Base-by-base conservation (phyloP, 1,284 basidiomycete genomes). In the Malassezia furfur region DNA sequence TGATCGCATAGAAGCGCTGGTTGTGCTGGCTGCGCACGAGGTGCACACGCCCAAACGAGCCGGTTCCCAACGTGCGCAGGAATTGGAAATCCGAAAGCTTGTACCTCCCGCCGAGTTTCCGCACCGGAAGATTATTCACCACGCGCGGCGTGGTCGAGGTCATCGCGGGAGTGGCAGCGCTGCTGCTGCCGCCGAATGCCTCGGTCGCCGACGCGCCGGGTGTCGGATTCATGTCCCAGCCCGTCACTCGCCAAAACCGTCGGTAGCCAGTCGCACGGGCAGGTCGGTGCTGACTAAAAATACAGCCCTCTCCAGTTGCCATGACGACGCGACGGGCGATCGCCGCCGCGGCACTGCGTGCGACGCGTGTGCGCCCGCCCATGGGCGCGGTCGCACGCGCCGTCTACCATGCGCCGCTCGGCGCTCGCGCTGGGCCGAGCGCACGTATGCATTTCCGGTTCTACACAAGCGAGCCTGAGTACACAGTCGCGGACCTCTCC, bases 401-500 rank as follows among this genome's bases (percentile, higher is more conserved):
- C 5, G 12, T 19, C 17, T 15, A 21, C 37, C 37, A 2, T 39
- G 21, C 11, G 2, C 15, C n/a, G n/a, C 37, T 7, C n/a, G 3
- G 4, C 7, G 25, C 7, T 4, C 4, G 25, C 25, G 25, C 25
- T 3, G 3, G 4, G 25, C 25, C 25, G 25, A 28, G 4, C 25
- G 25, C 7, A 7, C 7, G 25, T 28, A 7, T 28, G 25, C 25
- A 7, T 28, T 3, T 28, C 25, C 25, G 25, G 4, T 7, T 3
- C 25, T 28, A 28, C 25, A 28, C 32, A 14, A 34, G 32, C 19
- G 30, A 21, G 35, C 19, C 30, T 2, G 14, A 4, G 12, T 50
- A 50, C 37, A 21, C 5, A 9, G 36, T 36, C 4, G 37, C 49
- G 11, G 74, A 81, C 31, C 70, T 90, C n/a, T 76, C 82, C 1